A percentile compares a stretch with the other conserved stretches of the same genome.
phyloP scores from a whole-genome alignment of 2,329 filamentous ascomycete species.

The Leptographium flavum region DNA sequence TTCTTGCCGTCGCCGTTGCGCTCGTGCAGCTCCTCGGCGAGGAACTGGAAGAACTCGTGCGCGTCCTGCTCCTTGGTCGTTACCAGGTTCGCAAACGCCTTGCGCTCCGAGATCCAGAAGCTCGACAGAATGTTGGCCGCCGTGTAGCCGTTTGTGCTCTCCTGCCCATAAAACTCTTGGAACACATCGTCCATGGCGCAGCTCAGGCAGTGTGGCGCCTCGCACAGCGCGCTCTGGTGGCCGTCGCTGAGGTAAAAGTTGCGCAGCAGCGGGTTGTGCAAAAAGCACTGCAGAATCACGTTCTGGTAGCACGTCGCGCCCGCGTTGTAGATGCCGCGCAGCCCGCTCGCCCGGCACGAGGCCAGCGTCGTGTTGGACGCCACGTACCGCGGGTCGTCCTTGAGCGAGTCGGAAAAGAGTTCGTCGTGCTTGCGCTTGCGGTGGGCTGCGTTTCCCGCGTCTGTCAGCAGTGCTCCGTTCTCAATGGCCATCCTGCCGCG shows the following conservation, averaged over 20 bases:
- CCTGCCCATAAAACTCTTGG: slow-evolving; percentile 54
- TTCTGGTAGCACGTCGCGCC: slow-evolving; percentile 99
- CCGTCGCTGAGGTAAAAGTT: slow-evolving; percentile 89
- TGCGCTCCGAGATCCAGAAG: slow-evolving; percentile 75
- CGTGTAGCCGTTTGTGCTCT: slow-evolving; percentile 79
- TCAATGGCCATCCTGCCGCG: neutral
- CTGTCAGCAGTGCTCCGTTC: neutral
- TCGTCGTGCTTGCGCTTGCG: slow-evolving; percentile 69
- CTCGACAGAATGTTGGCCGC: slow-evolving; percentile 79
- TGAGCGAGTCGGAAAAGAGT: slow-evolving; percentile 44
- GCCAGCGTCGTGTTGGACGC: slow-evolving; percentile 63
- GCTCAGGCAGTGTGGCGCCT: slow-evolving; percentile 45
- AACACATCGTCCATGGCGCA: slow-evolving; percentile 64
- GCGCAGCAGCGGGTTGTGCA: slow-evolving; percentile 83
- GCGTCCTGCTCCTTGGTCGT: slow-evolving; percentile 94
- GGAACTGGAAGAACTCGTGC: slow-evolving; percentile 92
- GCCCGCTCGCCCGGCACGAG: slow-evolving; percentile 55
- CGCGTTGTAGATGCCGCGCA: slow-evolving; percentile 90
- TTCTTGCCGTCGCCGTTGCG: slow-evolving; percentile 59
- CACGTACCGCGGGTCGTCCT: slow-evolving; percentile 65
- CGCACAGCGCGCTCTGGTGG: slow-evolving; percentile 66
- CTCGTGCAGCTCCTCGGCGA: slow-evolving; percentile 81
- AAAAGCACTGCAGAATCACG: slow-evolving; percentile 81
- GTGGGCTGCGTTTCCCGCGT: slow-evolving; percentile 21
- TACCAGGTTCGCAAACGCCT: slow-evolving; percentile 58